Conservation (phyloP, 2,329 filamentous ascomycete species). For the Rachicladosporium sp. region DNA sequence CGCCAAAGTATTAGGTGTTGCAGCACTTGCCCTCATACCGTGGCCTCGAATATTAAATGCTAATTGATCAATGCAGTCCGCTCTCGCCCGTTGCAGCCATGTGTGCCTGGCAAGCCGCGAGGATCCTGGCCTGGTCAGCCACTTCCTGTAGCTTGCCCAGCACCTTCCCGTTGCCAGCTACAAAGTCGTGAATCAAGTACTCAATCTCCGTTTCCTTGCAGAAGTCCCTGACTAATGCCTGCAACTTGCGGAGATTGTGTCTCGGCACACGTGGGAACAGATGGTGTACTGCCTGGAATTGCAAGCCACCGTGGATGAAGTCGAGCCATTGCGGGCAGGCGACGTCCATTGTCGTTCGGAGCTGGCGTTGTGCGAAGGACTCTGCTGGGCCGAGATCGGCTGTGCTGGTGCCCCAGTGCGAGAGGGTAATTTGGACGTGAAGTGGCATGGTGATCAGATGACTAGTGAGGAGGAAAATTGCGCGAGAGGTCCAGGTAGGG, state of each 20-base stretch:
- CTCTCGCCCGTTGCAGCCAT: slow-evolving; percentile 24
- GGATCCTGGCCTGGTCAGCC: slow-evolving; percentile 31
- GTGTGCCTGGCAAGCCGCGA: slow-evolving; percentile 21
- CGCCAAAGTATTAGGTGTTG: too few species aligned
- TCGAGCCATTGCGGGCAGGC: slow-evolving; percentile 81
- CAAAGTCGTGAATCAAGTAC: slow-evolving; percentile 76
- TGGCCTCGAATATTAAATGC: too few species aligned
- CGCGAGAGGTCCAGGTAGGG: slow-evolving; percentile 54
- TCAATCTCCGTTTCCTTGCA: slow-evolving; percentile 72
- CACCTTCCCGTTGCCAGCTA: slow-evolving; percentile 71
- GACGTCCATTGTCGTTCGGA: slow-evolving; percentile 87
- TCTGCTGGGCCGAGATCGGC: slow-evolving; percentile 70
- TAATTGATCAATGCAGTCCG: too few species aligned
- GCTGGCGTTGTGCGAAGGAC: slow-evolving; percentile 80
- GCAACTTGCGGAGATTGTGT: slow-evolving; percentile 66
- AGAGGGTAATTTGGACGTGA: slow-evolving; percentile 81
- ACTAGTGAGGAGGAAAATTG: slow-evolving; percentile 65
- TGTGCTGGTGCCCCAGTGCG: slow-evolving; percentile 84
- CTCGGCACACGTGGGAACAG: slow-evolving; percentile 72
- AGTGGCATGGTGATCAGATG: slow-evolving; percentile 70
- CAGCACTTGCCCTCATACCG: too few species aligned
- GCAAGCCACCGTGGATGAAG: slow-evolving; percentile 76
- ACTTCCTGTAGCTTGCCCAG: slow-evolving; percentile 66
- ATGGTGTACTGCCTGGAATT: slow-evolving; percentile 84
- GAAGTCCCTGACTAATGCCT: slow-evolving; percentile 67